Evolutionary conservation across 2,329 filamentous ascomycete species (phyloP), one percentile per base, ranked within the genome.

Genomic region (Nemania sp.): DNA sequence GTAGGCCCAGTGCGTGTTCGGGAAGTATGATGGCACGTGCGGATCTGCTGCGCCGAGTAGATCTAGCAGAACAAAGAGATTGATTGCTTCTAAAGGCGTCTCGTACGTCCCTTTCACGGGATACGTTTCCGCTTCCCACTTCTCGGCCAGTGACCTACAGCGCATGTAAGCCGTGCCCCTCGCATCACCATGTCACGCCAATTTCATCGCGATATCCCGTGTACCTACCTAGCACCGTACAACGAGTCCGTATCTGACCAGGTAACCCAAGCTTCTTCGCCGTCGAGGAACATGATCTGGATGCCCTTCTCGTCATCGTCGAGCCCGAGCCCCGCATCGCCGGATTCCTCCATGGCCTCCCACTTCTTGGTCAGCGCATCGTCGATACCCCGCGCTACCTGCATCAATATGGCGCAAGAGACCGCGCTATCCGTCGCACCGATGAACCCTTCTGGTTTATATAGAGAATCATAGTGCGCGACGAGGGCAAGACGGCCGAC

Each of bases 1-100:
- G 71, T 97, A 97, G 1, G 92, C 91, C 93, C 93, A 97, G 69
- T 97, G 93, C 0, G 93, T 97, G 1, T 87, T 88, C 54, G 86
- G 80, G 70, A 95, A 97, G 74, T 93, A 97, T 0, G 90, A 95
- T 1, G 91, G 91, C 1, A 99, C 80, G 0, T 66, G 74, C 0
- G 92, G 91, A 36, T 82, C 72, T 9, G 81, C 73, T 0, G 83
- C 75, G 7, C 94, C 94, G 0, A 97, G 83, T 7, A 97, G 80
- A 70, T 97, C 94, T 24, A 97, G 82, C n/a, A 97, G 83, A 7
- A 97, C 79, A 68, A 97, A 96, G 9, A 97, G 80, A 49, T 86
- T 86, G 66, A 97, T 97, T 30, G 90, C 86, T 24, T 86, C 81
- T 2, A 97, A 76, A 0, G 86, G 84, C 1, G 81, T 93, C 52